Evolutionary conservation across 352 stramenopile species (phyloP).

Genomic region (Thalassiosira hispida): DNA sequence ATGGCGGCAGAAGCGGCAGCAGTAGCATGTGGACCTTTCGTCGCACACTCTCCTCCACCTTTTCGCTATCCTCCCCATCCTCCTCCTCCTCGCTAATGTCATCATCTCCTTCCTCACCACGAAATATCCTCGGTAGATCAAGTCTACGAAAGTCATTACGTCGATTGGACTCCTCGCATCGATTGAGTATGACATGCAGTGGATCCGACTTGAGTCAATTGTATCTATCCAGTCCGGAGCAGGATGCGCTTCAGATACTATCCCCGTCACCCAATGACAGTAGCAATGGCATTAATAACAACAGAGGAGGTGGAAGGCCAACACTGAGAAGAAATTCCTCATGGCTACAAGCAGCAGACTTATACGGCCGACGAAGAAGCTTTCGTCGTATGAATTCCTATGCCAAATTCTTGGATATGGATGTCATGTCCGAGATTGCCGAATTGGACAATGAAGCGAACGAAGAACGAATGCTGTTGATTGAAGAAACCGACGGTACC

Average conservation of each 20-base stretch:
- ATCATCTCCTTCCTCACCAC: background rate
- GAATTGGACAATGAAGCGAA: slow-evolving; percentile 17
- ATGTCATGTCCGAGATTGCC: slow-evolving; percentile 17
- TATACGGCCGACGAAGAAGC: slow-evolving; percentile 18
- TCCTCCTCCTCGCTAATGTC: background rate
- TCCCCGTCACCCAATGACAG: background rate
- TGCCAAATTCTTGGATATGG: slow-evolving; percentile 31
- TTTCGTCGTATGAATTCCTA: slow-evolving; percentile 32
- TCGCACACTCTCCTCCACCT: slow-evolving; percentile 6
- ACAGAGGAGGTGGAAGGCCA: background rate
- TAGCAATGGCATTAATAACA: background rate
- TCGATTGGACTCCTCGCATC: slow-evolving; percentile 26
- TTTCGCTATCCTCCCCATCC: background rate
- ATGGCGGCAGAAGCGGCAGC: background rate
- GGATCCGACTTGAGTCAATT: slow-evolving; percentile 47
- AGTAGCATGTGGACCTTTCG: background rate
- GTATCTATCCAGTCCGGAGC: slow-evolving; percentile 42
- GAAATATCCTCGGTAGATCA: background rate
- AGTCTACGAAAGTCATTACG: slow-evolving; percentile 19
- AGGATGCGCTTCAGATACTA: slow-evolving; percentile 5
- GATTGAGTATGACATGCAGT: slow-evolving; percentile 28
- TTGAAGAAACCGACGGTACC: slow-evolving; percentile 26
- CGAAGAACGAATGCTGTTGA: slow-evolving; percentile 16
- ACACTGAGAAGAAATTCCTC: background rate
- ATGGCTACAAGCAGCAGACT: slow-evolving; percentile 25